Percentiles rank a stretch among this genome's conserved stretches.
phyloP scores from a whole-genome alignment of 305 asterid species.

The Plantago coronopus region DNA sequence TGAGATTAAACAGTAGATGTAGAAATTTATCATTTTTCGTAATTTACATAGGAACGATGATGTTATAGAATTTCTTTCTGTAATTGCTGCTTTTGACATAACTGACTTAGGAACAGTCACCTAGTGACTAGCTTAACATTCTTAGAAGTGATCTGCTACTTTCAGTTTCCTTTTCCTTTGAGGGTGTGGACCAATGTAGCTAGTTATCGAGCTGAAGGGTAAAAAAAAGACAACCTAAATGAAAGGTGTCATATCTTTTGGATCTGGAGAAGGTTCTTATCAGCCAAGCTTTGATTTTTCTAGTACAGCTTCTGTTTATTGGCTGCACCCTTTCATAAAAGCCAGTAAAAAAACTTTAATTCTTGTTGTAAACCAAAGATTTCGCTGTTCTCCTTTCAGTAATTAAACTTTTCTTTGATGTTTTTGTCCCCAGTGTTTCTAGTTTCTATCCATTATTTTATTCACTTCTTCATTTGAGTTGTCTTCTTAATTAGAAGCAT shows the following conservation, averaged over 20 bases:
- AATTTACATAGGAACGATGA: constrained; percentile 6
- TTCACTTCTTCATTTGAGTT: constrained; percentile 4
- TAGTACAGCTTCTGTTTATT: constrained; percentile 5
- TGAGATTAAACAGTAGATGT: constrained; percentile 51
- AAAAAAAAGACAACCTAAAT: neutral
- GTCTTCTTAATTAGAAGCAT: constrained; percentile 1
- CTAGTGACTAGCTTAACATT: constrained; percentile 28
- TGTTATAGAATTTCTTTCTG: constrained; percentile 26
- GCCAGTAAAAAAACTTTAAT: constrained; percentile 1
- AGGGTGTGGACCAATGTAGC: constrained; percentile 7
- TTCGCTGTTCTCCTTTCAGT: too few relatives aligned
- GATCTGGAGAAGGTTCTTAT: constrained; percentile 13
- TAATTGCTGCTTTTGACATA: constrained; percentile 23
- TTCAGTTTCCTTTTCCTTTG: constrained; percentile 15
- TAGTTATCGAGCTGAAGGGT: constrained; percentile 12
- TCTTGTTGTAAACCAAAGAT: constrained; percentile 8
- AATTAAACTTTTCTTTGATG: neutral
- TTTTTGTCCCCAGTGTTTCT: constrained; percentile 1
- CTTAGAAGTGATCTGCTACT: constrained; percentile 19
- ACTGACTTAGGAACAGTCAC: constrained; percentile 26
- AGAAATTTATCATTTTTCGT: constrained; percentile 22
- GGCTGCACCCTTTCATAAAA: neutral
- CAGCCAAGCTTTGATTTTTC: constrained; percentile 9
- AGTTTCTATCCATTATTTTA: neutral
- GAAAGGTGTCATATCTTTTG: constrained; percentile 4